Evolutionary conservation across 2,329 filamentous ascomycete genomes (phyloP), one percentile per base, ranked within the genome.

Genomic region (Aspergillus ruber): DNA sequence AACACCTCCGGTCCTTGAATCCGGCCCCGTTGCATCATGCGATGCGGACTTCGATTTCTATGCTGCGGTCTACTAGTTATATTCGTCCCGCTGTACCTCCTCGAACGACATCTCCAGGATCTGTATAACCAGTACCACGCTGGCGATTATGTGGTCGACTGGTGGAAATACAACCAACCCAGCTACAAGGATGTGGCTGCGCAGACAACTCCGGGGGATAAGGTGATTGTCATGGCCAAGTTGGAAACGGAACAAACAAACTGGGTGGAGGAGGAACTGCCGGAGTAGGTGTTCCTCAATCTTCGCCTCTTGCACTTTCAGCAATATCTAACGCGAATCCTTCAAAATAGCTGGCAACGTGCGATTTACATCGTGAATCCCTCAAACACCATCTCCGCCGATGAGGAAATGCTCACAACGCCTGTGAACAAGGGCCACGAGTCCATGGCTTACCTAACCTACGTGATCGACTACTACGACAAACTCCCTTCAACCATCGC

Each of bases 401-500:
- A 63, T 38, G 43, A 49, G 9, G 29, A 51, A 10, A 45, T 47
- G 6, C 63, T 69, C 41, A 65, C 53, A 23, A 66, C 64, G 3
- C 62, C 65, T 6, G n/a, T 56, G 15, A 71, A 74, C 56, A 75
- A 74, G 58, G 71, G 71, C 49, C 66, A 67, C 45, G 73, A 76
- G 56, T 65, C 71, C 3, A 74, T 71, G 60, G 70, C 71, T 39
- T 75, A 75, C 49, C 59, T 75, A 2, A 74, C 70, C 32, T 75
- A 73, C 55, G 59, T 76, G 12, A 69, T 74, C 45, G 70, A 75
- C 41, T 51, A 73, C 54, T 75, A 75, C 56, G 50, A 73, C 47
- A 43, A 53, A 23, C 67, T 82, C 8, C 73, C 78, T 3, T 77
- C 80, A 47, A 74, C 76, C 15, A 66, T 75, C 45, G 68, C 77